These are phyloP conservation scores for Penicillium atrosanguineum DNA, from an alignment of 495 filamentous ascomycete genomes.

Conservation along the genomic window DNA sequence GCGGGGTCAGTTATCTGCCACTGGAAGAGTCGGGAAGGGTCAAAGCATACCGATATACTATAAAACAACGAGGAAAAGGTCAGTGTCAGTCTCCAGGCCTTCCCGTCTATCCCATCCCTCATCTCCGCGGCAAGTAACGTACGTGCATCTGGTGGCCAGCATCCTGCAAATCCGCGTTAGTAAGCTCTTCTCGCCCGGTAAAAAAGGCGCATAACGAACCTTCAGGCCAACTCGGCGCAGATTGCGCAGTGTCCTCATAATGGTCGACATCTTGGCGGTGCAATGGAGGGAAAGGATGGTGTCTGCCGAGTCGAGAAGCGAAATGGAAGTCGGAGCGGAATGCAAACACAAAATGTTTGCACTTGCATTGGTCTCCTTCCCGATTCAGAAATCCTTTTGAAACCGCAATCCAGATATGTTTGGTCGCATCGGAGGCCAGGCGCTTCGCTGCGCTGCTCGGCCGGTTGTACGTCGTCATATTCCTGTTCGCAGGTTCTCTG, in stretches of 20 bases:
- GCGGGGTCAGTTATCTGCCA: constrained; percentile 12
- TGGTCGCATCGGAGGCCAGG: constrained; percentile 39
- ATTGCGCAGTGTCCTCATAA: constrained; percentile 82
- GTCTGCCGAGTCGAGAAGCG: constrained; percentile 17
- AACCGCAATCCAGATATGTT: constrained; percentile 30
- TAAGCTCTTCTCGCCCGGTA: constrained; percentile 1
- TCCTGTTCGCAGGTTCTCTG: constrained; percentile 42
- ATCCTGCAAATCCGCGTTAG: constrained; percentile 58
- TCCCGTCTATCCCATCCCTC: constrained; percentile 7
- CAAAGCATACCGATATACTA: constrained; percentile 64
- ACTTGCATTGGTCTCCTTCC: constrained; percentile 13
- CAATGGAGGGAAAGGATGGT: constrained; percentile 18
- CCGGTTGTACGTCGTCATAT: constrained; percentile 31
- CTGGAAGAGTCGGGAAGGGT: background rate
- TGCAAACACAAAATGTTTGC: constrained; percentile 43
- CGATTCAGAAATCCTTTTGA: constrained; percentile 21
- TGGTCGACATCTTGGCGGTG: constrained; percentile 76
- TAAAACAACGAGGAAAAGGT: constrained; percentile 12
- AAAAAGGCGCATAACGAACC: constrained; percentile 45
- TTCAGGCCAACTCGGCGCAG: constrained; percentile 82
- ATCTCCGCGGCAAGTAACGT: constrained; percentile 31
- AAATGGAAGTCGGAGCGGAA: constrained; percentile 15
- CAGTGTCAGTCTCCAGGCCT: constrained; percentile 22
- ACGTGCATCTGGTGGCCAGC: constrained; percentile 92
- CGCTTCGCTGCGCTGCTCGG: constrained; percentile 35